Percentiles rank a stretch among this genome's conserved stretches.
Evolutionary conservation across 345 rosid species (phyloP).

Genomic region (Ceriops tagal): DNA sequence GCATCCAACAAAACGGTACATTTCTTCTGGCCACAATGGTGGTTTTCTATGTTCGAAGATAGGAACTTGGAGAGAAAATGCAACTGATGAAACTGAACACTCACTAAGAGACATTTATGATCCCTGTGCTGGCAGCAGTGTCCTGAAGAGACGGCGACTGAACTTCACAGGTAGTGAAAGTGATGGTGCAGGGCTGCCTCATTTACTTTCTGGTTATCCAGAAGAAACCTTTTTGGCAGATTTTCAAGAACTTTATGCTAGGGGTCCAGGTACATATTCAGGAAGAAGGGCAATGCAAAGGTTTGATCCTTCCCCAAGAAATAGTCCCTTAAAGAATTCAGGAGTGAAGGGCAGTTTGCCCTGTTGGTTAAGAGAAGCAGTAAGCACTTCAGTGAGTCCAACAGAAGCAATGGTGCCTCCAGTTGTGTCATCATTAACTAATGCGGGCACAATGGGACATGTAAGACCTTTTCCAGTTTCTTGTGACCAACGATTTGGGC

Average conservation of each 20-base stretch:
- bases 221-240: conserved; percentile 8
- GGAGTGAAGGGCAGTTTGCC: conserved; percentile 28
- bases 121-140: conserved; percentile 9
- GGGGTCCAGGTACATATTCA: neutral
- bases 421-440: conserved; percentile 13
- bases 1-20: conserved; percentile 15
- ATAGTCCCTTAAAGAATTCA: conserved; percentile 9
- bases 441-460: conserved; percentile 5
- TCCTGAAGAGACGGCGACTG: conserved; percentile 9
- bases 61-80: conserved; percentile 22
- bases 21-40: conserved; percentile 19
- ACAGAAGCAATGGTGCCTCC: conserved; percentile 14
- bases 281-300: conserved; percentile 9
- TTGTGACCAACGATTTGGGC: conserved; percentile 6
- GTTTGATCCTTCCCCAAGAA: conserved; percentile 7
- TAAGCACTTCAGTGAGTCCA: conserved; percentile 25
- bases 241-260: conserved; percentile 9
- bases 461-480: conserved; percentile 13
- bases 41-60: conserved; percentile 14
- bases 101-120: conserved; percentile 35
- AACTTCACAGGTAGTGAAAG: neutral
- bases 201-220: conserved; percentile 3
- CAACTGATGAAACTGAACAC: conserved; percentile 31
- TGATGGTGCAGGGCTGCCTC: conserved; percentile 18
- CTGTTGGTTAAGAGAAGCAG: conserved; percentile 43